These are phyloP conservation scores for Capsella rubella DNA, from an alignment of 441 rosid genomes.

Conservation along the genomic window DNA sequence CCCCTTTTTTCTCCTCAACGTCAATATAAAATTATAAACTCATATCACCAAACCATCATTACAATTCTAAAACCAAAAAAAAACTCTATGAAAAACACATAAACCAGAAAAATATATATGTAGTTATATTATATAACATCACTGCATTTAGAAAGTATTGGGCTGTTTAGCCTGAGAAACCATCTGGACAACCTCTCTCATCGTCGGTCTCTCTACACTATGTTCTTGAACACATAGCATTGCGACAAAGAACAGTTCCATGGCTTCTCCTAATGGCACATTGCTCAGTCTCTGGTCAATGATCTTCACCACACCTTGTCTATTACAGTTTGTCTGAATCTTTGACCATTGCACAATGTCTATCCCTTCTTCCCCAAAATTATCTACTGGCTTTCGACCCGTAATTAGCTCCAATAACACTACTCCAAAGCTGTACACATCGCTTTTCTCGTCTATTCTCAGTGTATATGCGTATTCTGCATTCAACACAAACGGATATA, in stretches of 20 bases:
- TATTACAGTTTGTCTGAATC: constrained; percentile 60
- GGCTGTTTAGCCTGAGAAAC: constrained; percentile 51
- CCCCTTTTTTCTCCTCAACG: too few relatives aligned
- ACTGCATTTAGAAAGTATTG: constrained; percentile 34
- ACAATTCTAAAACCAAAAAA: constrained; percentile 27
- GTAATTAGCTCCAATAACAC: constrained; percentile 78
- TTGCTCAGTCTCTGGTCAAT: constrained; percentile 60
- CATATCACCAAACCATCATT: constrained; percentile 38
- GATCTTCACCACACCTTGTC: constrained; percentile 69
- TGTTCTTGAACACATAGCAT: constrained; percentile 88
- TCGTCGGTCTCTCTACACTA: constrained; percentile 87
- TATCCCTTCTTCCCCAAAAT: constrained; percentile 81
- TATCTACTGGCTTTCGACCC: constrained; percentile 80
- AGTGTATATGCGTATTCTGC: constrained; percentile 87
- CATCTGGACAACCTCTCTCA: constrained; percentile 92
- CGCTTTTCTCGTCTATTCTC: constrained; percentile 89
- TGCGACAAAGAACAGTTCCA: constrained; percentile 82
- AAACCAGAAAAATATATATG: constrained; percentile 27
- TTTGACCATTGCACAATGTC: constrained; percentile 92
- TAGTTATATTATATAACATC: constrained; percentile 21
- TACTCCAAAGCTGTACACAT: constrained; percentile 91
- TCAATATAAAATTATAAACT: too few relatives aligned
- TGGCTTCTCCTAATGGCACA: constrained; percentile 65
- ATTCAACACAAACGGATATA: neutral
- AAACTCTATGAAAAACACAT: constrained; percentile 36